phyloP scores from a whole-genome alignment of 1,284 basidiomycete species.

The Ganoderma resinaceum region DNA sequence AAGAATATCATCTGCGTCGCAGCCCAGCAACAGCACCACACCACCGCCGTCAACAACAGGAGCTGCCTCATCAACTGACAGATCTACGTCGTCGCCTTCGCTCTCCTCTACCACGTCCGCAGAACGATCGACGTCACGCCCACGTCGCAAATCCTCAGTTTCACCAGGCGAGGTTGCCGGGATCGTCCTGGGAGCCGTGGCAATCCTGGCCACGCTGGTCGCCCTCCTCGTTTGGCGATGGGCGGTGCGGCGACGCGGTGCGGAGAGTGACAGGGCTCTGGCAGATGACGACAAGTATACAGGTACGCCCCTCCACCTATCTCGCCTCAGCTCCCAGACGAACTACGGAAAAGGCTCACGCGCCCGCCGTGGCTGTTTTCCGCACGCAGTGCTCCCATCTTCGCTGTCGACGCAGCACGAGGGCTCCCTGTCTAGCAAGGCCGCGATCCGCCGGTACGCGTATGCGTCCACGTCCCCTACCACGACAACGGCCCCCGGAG shows the following conservation, averaged over 20 bases:
- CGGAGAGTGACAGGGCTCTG: neutral
- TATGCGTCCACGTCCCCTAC: neutral
- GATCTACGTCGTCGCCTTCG: neutral
- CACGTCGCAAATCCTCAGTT: neutral
- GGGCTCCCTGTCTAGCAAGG: neutral
- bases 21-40: neutral
- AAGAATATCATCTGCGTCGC: neutral
- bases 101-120: neutral
- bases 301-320: neutral
- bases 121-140: neutral
- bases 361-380: no score
- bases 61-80: neutral
- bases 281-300: neutral
- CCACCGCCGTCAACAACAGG: neutral
- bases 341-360: no score
- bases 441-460: neutral
- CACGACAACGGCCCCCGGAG: neutral
- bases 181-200: neutral
- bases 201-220: neutral
- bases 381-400: neutral
- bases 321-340: neutral
- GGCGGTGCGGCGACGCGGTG: neutral
- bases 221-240: neutral
- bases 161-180: neutral
- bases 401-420: neutral